These are phyloP conservation scores for Lentinula sp. DNA, from an alignment of 768 basidiomycete genomes.

Conservation along the genomic window DNA sequence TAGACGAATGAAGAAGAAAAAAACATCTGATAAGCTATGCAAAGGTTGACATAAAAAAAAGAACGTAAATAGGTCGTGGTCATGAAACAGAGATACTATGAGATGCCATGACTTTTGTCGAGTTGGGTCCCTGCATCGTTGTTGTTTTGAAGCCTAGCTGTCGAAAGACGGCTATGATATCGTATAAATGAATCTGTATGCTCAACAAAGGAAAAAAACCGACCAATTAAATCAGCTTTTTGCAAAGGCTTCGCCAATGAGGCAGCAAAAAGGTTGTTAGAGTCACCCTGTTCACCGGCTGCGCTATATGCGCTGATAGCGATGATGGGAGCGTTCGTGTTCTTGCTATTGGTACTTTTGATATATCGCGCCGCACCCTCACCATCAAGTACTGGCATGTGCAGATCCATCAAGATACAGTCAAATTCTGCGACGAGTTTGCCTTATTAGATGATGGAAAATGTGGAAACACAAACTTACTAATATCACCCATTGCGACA, in stretches of 20 bases:
- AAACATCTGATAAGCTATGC: slow-evolving; percentile 8
- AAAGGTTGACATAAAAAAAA: slow-evolving; percentile 1
- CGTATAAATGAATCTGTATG: neutral
- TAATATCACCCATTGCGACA: slow-evolving; percentile 96
- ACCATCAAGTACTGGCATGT: slow-evolving; percentile 96
- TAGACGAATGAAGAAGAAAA: slow-evolving; percentile 2
- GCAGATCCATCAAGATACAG: slow-evolving; percentile 90
- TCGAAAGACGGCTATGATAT: slow-evolving; percentile 52
- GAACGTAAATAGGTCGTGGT: slow-evolving; percentile 13
- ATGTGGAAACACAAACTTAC: slow-evolving; percentile 43
- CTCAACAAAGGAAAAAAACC: slow-evolving; percentile 11
- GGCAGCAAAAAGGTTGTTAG: slow-evolving; percentile 68
- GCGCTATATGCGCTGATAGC: slow-evolving; percentile 87
- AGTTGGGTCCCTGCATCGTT: slow-evolving; percentile 50
- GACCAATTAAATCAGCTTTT: slow-evolving; percentile 75
- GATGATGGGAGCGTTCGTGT: slow-evolving; percentile 87
- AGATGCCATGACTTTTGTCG: slow-evolving; percentile 47
- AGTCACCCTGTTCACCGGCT: slow-evolving; percentile 50
- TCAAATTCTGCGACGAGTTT: slow-evolving; percentile 66
- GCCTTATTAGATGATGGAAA: slow-evolving; percentile 16
- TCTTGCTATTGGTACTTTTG: slow-evolving; percentile 94
- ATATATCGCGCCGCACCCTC: slow-evolving; percentile 97
- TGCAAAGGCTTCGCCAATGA: slow-evolving; percentile 86
- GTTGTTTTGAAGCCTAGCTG: slow-evolving; percentile 90
- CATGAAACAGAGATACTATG: slow-evolving; percentile 26